phyloP scores from a whole-genome alignment of 1,139 yeast species.

The Debaryomycetaceae sp. region DNA sequence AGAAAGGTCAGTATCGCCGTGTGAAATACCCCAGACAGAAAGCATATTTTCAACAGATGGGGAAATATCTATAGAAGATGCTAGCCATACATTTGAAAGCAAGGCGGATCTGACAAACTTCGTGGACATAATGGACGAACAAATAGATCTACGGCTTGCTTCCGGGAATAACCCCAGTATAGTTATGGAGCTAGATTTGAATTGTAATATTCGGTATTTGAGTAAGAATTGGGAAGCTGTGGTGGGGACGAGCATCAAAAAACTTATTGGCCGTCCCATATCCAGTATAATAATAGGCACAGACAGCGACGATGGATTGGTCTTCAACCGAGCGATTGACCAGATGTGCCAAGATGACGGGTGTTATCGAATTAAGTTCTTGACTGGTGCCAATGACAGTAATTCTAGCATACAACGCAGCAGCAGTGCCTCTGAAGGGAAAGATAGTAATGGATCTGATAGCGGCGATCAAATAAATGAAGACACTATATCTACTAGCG shows the following conservation, averaged over 20 bases:
- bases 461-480: constrained; percentile 1
- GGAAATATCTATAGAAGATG: constrained; percentile 5
- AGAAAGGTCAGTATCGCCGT: constrained; percentile 30
- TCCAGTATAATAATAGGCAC: constrained; percentile 66
- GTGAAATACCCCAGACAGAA: constrained; percentile 12
- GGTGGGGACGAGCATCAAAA: constrained; percentile 60
- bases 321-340: constrained; percentile 67
- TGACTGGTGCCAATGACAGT: constrained; percentile 50
- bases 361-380: constrained; percentile 73
- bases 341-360: constrained; percentile 73
- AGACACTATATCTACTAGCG: constrained; percentile 2
- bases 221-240: constrained; percentile 75
- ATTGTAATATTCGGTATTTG: constrained; percentile 72
- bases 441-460: not conserved
- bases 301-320: constrained; percentile 55
- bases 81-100: not conserved
- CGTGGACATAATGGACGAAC: constrained; percentile 34
- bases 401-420: not conserved
- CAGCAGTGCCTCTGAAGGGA: not conserved
- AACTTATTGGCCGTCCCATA: constrained; percentile 58
- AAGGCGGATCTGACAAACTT: constrained; percentile 8
- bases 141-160: constrained; percentile 50
- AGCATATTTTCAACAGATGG: not conserved
- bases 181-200: constrained; percentile 80
- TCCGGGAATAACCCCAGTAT: constrained; percentile 72